Evolutionary conservation across 2,329 filamentous ascomycete species (phyloP).

Genomic region (Colletotrichum sojae): DNA sequence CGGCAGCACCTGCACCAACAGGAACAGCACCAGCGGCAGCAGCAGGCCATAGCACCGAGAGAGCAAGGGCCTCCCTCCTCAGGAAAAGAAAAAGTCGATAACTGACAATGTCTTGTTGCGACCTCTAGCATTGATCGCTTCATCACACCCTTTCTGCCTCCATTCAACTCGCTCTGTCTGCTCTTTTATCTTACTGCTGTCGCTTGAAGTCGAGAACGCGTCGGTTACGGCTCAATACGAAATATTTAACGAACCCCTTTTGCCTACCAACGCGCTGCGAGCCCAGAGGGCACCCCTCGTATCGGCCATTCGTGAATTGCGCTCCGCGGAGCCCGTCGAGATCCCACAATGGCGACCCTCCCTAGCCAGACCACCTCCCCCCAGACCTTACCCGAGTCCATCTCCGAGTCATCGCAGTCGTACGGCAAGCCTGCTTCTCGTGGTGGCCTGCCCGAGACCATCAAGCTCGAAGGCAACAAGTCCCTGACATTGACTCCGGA

Average conservation of each 20-base stretch:
- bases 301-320: constrained; percentile 18
- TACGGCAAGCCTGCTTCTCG: constrained; percentile 37
- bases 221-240: constrained; percentile 5
- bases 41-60: not conserved
- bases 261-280: not conserved
- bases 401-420: constrained; percentile 37
- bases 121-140: constrained; percentile 17
- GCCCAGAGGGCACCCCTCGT: not conserved
- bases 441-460: constrained; percentile 21
- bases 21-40: not conserved
- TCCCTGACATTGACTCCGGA: constrained; percentile 50
- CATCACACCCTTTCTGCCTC: not conserved
- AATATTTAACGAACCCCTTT: not conserved
- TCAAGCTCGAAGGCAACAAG: constrained; percentile 48
- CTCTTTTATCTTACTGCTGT: constrained; percentile 7
- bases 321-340: constrained; percentile 29
- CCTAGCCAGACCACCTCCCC: not conserved
- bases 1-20: constrained; percentile 3
- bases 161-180: not conserved
- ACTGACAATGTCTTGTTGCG: constrained; percentile 35
- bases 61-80: constrained; percentile 4
- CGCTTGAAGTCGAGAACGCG: constrained; percentile 2
- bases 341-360: constrained; percentile 19
- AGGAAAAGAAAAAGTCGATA: constrained; percentile 18
- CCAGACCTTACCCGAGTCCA: constrained; percentile 31